A percentile compares a stretch with the other conserved stretches of the same genome.
phyloP scores from a whole-genome alignment of 2,329 filamentous ascomycete genomes.

The Pyrenophora teres region DNA sequence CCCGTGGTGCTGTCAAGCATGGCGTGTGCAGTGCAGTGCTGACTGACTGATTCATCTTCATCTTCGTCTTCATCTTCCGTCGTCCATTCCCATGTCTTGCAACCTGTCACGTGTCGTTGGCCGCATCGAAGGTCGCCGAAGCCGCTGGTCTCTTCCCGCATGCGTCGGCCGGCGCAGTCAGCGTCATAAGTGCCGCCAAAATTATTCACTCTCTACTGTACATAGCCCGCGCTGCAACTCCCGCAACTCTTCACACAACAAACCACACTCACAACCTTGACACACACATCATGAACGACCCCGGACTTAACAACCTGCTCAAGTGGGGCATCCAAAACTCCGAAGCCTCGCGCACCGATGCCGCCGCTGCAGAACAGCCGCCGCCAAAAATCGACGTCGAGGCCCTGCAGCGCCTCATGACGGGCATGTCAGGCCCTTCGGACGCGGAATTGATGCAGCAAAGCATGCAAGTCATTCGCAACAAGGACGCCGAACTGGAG shows the following conservation, averaged over 20 bases:
- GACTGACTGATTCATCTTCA: no score
- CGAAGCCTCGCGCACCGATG: constrained; percentile 46
- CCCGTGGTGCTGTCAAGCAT: no score
- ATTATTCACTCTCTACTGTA: constrained; percentile 21
- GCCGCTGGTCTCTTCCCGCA: constrained; percentile 24
- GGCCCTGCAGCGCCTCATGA: constrained; percentile 16
- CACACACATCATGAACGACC: constrained; percentile 56
- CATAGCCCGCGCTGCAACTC: constrained; percentile 9
- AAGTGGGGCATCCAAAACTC: constrained; percentile 77
- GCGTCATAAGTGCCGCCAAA: constrained; percentile 33
- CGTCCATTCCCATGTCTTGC: no score
- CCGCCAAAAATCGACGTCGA: constrained; percentile 18
- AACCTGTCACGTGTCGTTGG: no score
- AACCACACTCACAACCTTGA: constrained; percentile 1
- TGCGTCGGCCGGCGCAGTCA: constrained; percentile 18
- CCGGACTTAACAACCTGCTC: constrained; percentile 74
- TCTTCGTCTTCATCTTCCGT: no score
- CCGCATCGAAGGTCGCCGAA: constrained; percentile 30
- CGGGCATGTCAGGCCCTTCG: constrained; percentile 48
- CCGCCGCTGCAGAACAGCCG: constrained; percentile 50
- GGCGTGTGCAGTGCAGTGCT: no score
- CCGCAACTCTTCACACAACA: constrained; percentile 8
- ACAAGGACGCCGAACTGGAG: constrained; percentile 46
- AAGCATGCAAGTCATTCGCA: constrained; percentile 75
- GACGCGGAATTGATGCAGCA: constrained; percentile 92